Evolutionary conservation across 257 asterid genomes (phyloP), one percentile per base, ranked within the genome.

Genomic region (Lavandula angustifolia): DNA sequence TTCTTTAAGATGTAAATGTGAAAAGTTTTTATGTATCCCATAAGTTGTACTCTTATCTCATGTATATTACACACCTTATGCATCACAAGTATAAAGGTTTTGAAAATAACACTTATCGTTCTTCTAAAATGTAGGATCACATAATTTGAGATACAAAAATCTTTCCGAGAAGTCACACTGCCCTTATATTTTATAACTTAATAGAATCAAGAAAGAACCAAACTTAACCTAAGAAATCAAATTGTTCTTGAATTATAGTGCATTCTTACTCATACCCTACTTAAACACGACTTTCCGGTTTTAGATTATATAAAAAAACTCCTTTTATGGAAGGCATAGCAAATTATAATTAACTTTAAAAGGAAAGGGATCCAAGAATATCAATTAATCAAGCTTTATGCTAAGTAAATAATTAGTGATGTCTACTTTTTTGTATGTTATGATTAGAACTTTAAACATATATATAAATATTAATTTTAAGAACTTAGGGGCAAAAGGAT

Each of bases 351-450:
- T 12, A 67, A 51, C 42, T 74, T 68, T 59, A 56, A 42, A 61
- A 31, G 80, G 71, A 77, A 74, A 74, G 64, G 68, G 78, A 68
- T 75, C 73, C 74, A 53, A 44, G 77, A 66, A 71, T 54, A 27
- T 12, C 57, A 59, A 64, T 55, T 41, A 51, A 18, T 41, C 17
- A 65, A 62, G 73, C 76, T 78, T 65, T 75, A 68, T 78, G 69
- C 66, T 33, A 43, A 47, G 9, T 49, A 57, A 47, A 34, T 47
- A 74, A 70, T 44, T 72, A 64, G 49, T 75, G 74, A 72, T 76
- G 77, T 73, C 72, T 69, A 69, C 75, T 68, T 78, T 80, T 34
- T 14, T 49, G 29, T 66, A 72, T 42, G 67, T 57, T 71, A 56
- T 64, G 62, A 62, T 54, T 18, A 46, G 47, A 59, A 78, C 69